These are phyloP conservation scores for Colletotrichum neosansevieriae DNA, from an alignment of 2,329 filamentous ascomycete species.

Conservation along the genomic window DNA sequence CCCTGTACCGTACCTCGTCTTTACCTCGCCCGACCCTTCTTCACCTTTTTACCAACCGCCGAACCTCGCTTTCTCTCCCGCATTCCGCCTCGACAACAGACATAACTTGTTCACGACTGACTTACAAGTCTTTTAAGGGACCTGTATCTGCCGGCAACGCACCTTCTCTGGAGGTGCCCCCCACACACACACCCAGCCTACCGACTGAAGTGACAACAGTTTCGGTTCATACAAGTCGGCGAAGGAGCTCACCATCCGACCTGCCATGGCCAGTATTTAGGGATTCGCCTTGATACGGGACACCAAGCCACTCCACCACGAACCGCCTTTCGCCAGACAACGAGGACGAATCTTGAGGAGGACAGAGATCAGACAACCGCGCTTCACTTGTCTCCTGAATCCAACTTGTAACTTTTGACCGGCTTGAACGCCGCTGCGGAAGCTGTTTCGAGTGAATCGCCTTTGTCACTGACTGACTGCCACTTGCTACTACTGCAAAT, in stretches of 20 bases:
- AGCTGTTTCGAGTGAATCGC: slow-evolving; percentile 4
- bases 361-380: neutral
- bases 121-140: neutral
- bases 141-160: neutral
- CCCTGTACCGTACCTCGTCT: neutral
- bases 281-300: neutral
- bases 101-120: slow-evolving; percentile 1
- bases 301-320: neutral
- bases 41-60: neutral
- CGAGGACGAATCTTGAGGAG: neutral
- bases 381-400: neutral
- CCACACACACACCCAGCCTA: neutral
- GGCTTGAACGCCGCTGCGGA: neutral
- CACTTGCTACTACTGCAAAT: slow-evolving; percentile 21
- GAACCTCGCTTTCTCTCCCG: slow-evolving; percentile 3
- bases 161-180: neutral
- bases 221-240: neutral
- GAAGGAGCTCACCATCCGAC: neutral
- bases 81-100: slow-evolving; percentile 7
- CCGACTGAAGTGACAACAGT: neutral
- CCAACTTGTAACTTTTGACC: neutral
- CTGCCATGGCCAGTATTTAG: slow-evolving; percentile 32
- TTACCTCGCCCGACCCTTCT: neutral
- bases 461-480: neutral
- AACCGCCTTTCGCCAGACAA: neutral